Evolutionary conservation across 768 basidiomycete genomes (phyloP).

Genomic region (Leccinellum albellum): DNA sequence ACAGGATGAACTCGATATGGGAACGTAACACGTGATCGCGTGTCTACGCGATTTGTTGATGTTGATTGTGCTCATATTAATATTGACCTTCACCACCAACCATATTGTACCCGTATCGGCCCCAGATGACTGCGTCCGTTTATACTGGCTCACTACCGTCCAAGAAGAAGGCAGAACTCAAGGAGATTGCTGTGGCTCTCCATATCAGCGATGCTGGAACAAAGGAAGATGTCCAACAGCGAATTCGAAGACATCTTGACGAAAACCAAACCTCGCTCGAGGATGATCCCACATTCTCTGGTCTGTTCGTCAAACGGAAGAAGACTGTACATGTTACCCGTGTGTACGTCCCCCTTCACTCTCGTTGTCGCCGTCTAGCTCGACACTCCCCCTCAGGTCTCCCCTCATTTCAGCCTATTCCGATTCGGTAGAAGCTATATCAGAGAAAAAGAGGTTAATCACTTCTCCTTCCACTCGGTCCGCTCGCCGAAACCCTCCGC

Average conservation of each 20-base stretch:
- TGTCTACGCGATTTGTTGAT: slow-evolving; percentile 29
- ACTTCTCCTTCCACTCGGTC: slow-evolving; percentile 21
- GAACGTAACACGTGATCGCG: slow-evolving; percentile 25
- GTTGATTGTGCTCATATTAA: slow-evolving; percentile 23
- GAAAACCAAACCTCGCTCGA: slow-evolving; percentile 49
- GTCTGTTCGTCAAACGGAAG: slow-evolving; percentile 45
- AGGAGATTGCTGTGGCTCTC: slow-evolving; percentile 55
- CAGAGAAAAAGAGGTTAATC: slow-evolving; percentile 12
- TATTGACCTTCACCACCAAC: slow-evolving; percentile 3
- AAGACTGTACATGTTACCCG: slow-evolving; percentile 24
- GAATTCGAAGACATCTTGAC: slow-evolving; percentile 64
- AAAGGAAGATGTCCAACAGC: slow-evolving; percentile 56
- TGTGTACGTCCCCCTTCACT: slow-evolving; percentile 8
- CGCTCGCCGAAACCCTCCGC: slow-evolving; percentile 17
- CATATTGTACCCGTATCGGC: slow-evolving; percentile 9
- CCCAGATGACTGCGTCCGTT: slow-evolving; percentile 39
- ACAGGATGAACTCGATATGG: too few species aligned
- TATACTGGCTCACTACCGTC: slow-evolving; percentile 52
- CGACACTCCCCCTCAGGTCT: slow-evolving; percentile 4
- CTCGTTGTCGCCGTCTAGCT: neutral
- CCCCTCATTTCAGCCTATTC: slow-evolving; percentile 18
- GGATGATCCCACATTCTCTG: slow-evolving; percentile 54
- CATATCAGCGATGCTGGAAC: slow-evolving; percentile 52
- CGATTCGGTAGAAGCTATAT: slow-evolving; percentile 9
- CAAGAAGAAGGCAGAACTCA: slow-evolving; percentile 71